Evolutionary conservation across 208 protist genomes (phyloP).

Genomic region (Vickermania ingenoplastis): DNA sequence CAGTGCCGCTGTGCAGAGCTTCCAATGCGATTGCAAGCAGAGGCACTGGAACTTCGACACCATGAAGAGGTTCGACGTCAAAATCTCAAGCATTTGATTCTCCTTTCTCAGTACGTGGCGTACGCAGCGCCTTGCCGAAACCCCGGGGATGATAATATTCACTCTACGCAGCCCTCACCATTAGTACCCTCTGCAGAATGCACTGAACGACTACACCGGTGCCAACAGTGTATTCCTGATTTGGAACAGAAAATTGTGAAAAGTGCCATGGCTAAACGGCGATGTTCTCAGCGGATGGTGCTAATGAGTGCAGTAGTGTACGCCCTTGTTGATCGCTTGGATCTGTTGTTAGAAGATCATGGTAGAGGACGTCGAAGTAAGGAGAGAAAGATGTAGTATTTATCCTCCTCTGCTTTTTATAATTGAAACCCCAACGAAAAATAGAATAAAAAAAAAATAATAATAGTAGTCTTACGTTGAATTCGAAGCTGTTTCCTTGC

Average conservation of each 20-base stretch:
- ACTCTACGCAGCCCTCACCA: not conserved
- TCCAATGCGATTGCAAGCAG: conserved; percentile 65
- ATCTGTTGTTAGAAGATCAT: not conserved
- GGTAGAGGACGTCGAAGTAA: not conserved
- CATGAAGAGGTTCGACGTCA: conserved; percentile 55
- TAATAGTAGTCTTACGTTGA: not conserved
- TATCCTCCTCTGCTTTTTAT: not conserved
- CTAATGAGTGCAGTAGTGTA: not conserved
- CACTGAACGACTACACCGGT: not conserved
- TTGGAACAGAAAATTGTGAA: not conserved
- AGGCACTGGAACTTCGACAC: conserved; percentile 37
- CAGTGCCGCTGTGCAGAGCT: conserved; percentile 43
- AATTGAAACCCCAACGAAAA: not conserved
- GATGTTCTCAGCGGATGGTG: conserved; percentile 1
- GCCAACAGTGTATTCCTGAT: not conserved
- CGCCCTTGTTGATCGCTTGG: not conserved
- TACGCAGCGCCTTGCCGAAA: not conserved
- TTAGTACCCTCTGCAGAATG: not conserved
- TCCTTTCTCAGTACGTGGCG: conserved; percentile 45
- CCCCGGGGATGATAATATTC: not conserved
- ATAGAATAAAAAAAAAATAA: not conserved
- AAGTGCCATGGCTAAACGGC: not conserved
- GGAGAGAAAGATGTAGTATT: not conserved
- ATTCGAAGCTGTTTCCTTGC: not conserved
- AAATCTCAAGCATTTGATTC: conserved; percentile 52